Conservation (phyloP, 371 early-diverging fungal species). For the Parasitella parasitica region DNA sequence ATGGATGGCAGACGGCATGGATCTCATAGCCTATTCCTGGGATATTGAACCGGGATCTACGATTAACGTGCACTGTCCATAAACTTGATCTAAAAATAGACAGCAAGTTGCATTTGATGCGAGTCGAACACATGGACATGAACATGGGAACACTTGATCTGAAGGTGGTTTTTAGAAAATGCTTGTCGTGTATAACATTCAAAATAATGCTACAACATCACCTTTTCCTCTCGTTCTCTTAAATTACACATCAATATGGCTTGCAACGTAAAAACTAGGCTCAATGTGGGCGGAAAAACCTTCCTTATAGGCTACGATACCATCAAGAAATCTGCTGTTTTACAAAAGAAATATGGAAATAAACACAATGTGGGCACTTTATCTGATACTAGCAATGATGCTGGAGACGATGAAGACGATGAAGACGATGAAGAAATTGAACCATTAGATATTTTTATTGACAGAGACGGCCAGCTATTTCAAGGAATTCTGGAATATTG, state of each 20-base stretch:
- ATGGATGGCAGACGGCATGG: no score
- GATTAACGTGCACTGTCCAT: no score
- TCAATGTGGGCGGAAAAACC: background rate
- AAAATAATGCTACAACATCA: background rate
- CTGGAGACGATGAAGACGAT: background rate
- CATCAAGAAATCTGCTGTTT: background rate
- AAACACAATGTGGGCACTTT: background rate
- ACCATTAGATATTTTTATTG: background rate
- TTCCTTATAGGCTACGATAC: background rate
- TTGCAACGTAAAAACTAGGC: background rate
- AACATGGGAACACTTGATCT: no score
- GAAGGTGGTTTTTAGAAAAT: no score
- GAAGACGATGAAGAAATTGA: background rate
- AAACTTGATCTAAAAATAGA: no score
- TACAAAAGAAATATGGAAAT: no score
- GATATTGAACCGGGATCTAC: no score
- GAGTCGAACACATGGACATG: no score
- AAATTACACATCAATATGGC: background rate
- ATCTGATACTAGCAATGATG: background rate
- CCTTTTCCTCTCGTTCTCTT: background rate
- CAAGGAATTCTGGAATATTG: background rate
- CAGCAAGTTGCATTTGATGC: no score
- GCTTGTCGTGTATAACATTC: no score
- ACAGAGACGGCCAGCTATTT: background rate
- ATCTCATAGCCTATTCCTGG: no score